A percentile compares a stretch with the other conserved stretches of the same genome.
Conservation (phyloP, 2,329 filamentous ascomycete genomes). For the Cladosporium phlei region DNA sequence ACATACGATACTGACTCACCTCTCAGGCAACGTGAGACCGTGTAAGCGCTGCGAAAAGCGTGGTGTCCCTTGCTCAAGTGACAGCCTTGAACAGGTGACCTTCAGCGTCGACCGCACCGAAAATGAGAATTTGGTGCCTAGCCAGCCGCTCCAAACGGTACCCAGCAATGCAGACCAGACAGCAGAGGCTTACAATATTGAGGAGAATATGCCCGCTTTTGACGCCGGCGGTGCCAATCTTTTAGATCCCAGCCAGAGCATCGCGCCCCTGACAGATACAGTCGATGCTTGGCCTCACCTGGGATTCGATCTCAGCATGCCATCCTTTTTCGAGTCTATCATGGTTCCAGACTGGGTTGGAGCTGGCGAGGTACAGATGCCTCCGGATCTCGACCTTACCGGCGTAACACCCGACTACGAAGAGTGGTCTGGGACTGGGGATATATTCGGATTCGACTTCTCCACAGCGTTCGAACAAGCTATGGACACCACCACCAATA, state of each 20-base stretch:
- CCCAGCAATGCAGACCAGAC: too few species aligned
- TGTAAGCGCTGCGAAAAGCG: conserved; percentile 24
- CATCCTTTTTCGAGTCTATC: conserved; percentile 22
- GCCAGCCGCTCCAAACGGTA: too few species aligned
- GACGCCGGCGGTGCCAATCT: too few species aligned
- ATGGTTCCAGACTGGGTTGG: conserved; percentile 18
- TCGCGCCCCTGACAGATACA: background rate
- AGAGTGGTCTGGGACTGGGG: conserved; percentile 14
- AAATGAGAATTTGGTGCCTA: too few species aligned
- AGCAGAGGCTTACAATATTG: too few species aligned
- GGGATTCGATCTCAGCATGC: conserved; percentile 12
- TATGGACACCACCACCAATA: conserved; percentile 1
- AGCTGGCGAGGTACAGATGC: conserved; percentile 8
- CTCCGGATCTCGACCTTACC: conserved; percentile 17
- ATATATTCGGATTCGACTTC: conserved; percentile 21
- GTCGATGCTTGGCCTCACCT: background rate
- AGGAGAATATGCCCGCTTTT: background rate
- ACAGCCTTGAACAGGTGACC: conserved; percentile 10
- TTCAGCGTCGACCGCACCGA: too few species aligned
- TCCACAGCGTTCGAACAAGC: conserved; percentile 18
- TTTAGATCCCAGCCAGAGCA: conserved; percentile 2
- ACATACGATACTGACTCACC: background rate
- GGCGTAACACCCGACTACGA: conserved; percentile 18
- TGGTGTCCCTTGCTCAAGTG: conserved; percentile 14
- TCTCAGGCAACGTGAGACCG: conserved; percentile 23